Evolutionary conservation across 192 early-diverging fungal species (phyloP).

Genomic region (Entomortierella beljakovae): DNA sequence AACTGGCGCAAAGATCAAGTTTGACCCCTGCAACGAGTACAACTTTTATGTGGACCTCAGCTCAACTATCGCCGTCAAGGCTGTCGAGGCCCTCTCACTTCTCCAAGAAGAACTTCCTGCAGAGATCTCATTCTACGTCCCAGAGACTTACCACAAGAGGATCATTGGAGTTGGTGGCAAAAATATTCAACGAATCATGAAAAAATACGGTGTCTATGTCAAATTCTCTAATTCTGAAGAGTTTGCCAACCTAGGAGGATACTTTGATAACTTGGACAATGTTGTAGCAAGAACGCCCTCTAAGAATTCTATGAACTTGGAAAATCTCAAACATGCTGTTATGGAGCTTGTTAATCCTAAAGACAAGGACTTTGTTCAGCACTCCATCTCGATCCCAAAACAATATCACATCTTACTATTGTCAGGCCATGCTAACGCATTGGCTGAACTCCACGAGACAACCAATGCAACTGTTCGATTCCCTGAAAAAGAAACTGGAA

Average conservation of each 20-base stretch:
- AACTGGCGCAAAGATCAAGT: slow-evolving; percentile 69
- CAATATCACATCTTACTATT: slow-evolving; percentile 45
- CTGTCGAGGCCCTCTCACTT: slow-evolving; percentile 71
- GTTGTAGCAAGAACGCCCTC: slow-evolving; percentile 85
- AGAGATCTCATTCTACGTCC: slow-evolving; percentile 82
- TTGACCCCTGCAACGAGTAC: slow-evolving; percentile 76
- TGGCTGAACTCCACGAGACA: slow-evolving; percentile 59
- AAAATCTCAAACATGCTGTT: slow-evolving; percentile 70
- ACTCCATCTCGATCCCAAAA: slow-evolving; percentile 47
- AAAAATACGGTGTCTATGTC: slow-evolving; percentile 84
- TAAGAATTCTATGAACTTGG: slow-evolving; percentile 76
- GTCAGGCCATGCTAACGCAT: slow-evolving; percentile 37
- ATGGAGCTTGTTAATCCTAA: slow-evolving; percentile 69
- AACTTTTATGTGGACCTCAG: slow-evolving; percentile 80
- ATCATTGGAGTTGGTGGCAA: slow-evolving; percentile 88
- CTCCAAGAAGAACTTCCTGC: slow-evolving; percentile 83
- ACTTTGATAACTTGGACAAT: slow-evolving; percentile 84
- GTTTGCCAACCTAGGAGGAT: slow-evolving; percentile 76
- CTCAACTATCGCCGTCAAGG: slow-evolving; percentile 58
- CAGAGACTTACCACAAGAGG: slow-evolving; percentile 81
- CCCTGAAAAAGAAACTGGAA: slow-evolving; percentile 73
- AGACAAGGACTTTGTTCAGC: slow-evolving; percentile 59
- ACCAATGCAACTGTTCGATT: slow-evolving; percentile 65
- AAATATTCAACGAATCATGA: slow-evolving; percentile 89
- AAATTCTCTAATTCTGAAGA: slow-evolving; percentile 86